Conservation (phyloP, 805 yeast species). For the Ogataea corticis region DNA sequence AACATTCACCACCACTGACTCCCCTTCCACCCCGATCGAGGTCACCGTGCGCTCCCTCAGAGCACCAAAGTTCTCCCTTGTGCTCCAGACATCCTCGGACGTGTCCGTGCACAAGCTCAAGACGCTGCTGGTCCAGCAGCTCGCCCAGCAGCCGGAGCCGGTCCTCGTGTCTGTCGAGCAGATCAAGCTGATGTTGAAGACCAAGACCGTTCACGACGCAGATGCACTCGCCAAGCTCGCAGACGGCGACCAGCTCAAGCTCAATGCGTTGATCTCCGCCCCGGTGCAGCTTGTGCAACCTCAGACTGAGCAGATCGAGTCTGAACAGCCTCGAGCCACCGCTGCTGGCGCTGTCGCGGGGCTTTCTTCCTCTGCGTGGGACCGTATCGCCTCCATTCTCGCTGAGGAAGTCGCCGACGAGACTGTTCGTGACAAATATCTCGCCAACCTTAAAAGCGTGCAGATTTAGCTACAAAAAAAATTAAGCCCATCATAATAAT, state of each 20-base stretch:
- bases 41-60: constrained; percentile 64
- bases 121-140: constrained; percentile 32
- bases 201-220: constrained; percentile 51
- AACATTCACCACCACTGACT: constrained; percentile 31
- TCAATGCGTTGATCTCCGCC: constrained; percentile 39
- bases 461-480: constrained; percentile 3
- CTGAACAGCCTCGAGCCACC: constrained; percentile 1
- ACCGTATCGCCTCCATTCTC: constrained; percentile 35
- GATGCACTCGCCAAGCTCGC: constrained; percentile 29
- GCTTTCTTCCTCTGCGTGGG: constrained; percentile 35
- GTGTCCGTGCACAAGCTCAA: constrained; percentile 39
- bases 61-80: constrained; percentile 61
- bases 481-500: not conserved
- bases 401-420: constrained; percentile 32
- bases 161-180: constrained; percentile 34
- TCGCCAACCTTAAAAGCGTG: constrained; percentile 22
- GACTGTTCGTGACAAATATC: constrained; percentile 13
- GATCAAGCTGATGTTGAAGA: constrained; percentile 49
- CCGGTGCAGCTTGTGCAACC: not conserved
- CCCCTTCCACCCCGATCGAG: constrained; percentile 10
- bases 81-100: constrained; percentile 23
- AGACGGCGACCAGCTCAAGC: constrained; percentile 24
- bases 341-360: constrained; percentile 1
- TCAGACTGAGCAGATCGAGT: not conserved
- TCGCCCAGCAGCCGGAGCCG: constrained; percentile 28